These are phyloP conservation scores for Clitoria ternatea DNA, from an alignment of 306 rosid genomes.

Conservation along the genomic window DNA sequence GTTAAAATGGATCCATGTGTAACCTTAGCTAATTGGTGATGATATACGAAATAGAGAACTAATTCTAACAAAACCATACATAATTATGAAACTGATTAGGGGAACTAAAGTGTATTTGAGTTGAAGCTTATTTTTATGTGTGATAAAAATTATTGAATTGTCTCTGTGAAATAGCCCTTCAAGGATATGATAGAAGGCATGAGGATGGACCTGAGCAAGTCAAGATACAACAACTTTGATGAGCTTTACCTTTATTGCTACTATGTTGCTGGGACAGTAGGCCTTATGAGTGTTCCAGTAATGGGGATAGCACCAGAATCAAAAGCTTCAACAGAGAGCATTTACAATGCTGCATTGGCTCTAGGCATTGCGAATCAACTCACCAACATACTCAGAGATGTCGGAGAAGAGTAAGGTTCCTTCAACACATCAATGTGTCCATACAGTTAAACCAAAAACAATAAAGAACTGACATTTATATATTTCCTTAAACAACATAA, in stretches of 20 bases:
- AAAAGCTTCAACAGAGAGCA: constrained; percentile 66
- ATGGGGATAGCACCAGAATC: constrained; percentile 86
- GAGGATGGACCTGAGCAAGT: constrained; percentile 81
- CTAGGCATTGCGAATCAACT: constrained; percentile 97
- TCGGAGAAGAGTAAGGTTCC: constrained; percentile 92
- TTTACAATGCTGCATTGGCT: constrained; percentile 88
- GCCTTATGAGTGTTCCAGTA: constrained; percentile 97
- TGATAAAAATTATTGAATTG: neutral
- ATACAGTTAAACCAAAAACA: neutral
- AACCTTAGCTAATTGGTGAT: too few relatives aligned
- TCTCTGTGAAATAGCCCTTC: constrained; percentile 63
- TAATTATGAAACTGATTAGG: neutral
- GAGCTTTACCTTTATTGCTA: constrained; percentile 95
- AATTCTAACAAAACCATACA: neutral
- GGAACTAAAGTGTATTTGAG: neutral
- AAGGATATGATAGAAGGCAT: constrained; percentile 96
- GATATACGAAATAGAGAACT: neutral
- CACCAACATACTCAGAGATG: constrained; percentile 94
- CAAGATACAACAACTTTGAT: constrained; percentile 83
- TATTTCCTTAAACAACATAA: neutral
- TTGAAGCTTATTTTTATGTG: neutral
- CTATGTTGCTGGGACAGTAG: constrained; percentile 97
- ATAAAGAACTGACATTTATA: neutral
- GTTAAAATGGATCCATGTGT: too few relatives aligned
- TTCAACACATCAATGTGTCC: neutral